phyloP scores from a whole-genome alignment of 2,329 filamentous ascomycete genomes.

The Exophiala xenobiotica region DNA sequence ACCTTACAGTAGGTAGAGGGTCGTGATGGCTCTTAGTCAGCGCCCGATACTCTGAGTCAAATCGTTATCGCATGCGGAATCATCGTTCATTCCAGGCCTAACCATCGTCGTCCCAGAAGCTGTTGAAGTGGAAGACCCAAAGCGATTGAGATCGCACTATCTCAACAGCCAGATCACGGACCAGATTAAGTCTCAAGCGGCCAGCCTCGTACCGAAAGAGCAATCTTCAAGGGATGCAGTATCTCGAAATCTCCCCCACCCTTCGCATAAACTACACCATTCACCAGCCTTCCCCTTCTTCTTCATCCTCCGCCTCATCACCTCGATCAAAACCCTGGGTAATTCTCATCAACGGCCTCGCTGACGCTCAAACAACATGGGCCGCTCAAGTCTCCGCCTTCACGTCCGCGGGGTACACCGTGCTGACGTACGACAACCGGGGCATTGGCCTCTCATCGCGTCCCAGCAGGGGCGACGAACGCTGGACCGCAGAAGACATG shows the following conservation, averaged over 20 bases:
- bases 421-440: constrained; percentile 22
- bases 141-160: too few species aligned
- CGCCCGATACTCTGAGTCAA: too few species aligned
- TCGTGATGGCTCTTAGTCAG: too few species aligned
- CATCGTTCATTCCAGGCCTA: too few species aligned
- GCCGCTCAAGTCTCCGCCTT: constrained; percentile 9
- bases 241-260: constrained; percentile 9
- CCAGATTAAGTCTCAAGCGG: too few species aligned
- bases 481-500: constrained; percentile 13
- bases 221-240: background rate
- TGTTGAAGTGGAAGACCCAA: too few species aligned
- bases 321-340: constrained; percentile 9
- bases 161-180: too few species aligned
- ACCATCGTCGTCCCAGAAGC: too few species aligned
- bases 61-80: too few species aligned
- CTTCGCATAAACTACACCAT: constrained; percentile 17
- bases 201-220: background rate
- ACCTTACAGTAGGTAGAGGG: too few species aligned
- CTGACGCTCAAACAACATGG: constrained; percentile 17
- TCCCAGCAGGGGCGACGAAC: background rate
- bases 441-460: constrained; percentile 18
- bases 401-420: constrained; percentile 12
- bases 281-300: background rate
- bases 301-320: too few species aligned
- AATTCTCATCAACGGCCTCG: constrained; percentile 21